Evolutionary conservation across 495 filamentous ascomycete species (phyloP), one percentile per base, ranked within the genome.

Genomic region (Penicillium macrosclerotiorum): DNA sequence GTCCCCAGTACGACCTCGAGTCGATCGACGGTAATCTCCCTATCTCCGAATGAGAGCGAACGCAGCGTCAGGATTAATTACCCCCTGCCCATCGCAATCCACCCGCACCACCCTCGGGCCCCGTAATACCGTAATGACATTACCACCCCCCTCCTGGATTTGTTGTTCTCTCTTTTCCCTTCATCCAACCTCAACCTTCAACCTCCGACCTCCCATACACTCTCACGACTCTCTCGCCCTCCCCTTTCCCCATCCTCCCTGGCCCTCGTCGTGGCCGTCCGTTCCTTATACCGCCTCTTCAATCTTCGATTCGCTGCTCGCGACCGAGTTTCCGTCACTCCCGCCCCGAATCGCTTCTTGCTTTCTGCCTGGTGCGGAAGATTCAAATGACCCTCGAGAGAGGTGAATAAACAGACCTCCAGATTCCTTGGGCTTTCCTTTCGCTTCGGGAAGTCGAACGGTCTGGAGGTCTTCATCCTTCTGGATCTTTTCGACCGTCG

Each of bases 261-360:
- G 67, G 65, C 69, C 65, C 45, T 59, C 56, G 55, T 67, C 59
- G 66, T 71, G 69, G 69, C 69, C 71, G 71, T 73, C 71, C 71
- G 57, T 64, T 74, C 71, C 59, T 74, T 74, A 60, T 56, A 26
- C 18, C 12, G 11, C 33, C 45, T 31, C 25, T 45, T 37, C 36
- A 36, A 11, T 49, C 19, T 38, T 37, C 45, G 16, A 36, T 46
- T 37, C 17, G n/a, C 34, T 36, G 25, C 11, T 30, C 22, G 38
- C 18, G 25, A 41, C 39, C 40, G 40, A 40, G 43, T 37, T 53
- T 29, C 13, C 18, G 42, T 36, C 23, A 46, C 36, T 56, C 20
- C 27, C 44, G n/a, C 14, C 27, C 27, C 27, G 33, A 19, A 35
- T 46, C 43, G 18, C 35, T 37, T 25, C 24, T 44, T 51, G 32